Conservation (phyloP, 169 alveolate genomes). For the Eimeria sp. region DNA sequence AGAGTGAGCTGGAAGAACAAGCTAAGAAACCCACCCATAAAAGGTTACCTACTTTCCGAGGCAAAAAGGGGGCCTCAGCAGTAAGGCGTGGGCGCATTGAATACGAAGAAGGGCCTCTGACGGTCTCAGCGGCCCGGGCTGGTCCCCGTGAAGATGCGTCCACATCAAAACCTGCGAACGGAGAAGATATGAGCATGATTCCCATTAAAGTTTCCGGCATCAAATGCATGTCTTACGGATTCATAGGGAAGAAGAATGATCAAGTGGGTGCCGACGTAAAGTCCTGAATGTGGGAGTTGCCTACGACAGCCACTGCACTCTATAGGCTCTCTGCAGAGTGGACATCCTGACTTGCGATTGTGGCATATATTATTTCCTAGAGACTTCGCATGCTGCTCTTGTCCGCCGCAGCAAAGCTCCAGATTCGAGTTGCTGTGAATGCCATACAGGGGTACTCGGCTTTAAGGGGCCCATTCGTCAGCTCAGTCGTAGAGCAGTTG, state of each 20-base stretch:
- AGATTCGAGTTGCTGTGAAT: neutral
- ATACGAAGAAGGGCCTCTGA: conserved; percentile 47
- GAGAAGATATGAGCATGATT: neutral
- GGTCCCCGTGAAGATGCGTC: neutral
- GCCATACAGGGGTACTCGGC: conserved; percentile 81
- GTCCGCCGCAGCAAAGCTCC: neutral
- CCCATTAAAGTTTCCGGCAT: conserved; percentile 91
- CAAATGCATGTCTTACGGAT: conserved; percentile 96
- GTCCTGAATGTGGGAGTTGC: neutral
- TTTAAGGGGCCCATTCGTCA: conserved; percentile 84
- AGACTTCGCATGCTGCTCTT: neutral
- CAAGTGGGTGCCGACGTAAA: conserved; percentile 50
- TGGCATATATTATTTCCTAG: neutral
- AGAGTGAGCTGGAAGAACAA: conserved; percentile 17
- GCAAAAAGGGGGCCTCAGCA: conserved; percentile 27
- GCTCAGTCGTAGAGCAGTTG: conserved; percentile 83
- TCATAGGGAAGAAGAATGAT: conserved; percentile 88
- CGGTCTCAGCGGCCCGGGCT: neutral
- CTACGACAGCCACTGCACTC: neutral
- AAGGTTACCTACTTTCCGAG: neutral
- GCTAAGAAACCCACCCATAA: neutral
- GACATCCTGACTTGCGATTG: neutral
- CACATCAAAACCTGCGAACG: neutral
- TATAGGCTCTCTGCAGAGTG: neutral
- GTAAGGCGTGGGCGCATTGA: conserved; percentile 60